Base-by-base conservation (phyloP, 306 rosid genomes). In the Vicia sativa region DNA sequence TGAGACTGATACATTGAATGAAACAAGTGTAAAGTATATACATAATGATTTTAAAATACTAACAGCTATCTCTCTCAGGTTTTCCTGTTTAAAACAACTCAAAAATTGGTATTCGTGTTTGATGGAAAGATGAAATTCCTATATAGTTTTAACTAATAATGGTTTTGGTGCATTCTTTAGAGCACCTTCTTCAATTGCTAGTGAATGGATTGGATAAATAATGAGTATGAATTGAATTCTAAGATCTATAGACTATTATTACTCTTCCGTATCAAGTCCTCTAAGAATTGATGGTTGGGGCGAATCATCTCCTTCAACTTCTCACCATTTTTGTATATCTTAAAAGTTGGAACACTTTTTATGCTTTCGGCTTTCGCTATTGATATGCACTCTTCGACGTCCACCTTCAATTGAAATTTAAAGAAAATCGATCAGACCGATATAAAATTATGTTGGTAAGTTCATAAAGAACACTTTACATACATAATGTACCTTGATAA, bases 241-340 rank as follows among this genome's bases (percentile, higher is more conserved):
- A 48, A 71, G 62, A 68, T 68, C 72, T 77, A 87, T 65, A 79
- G 68, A 50, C 39, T 61, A 61, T 56, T 61, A 61, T 56, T 77
- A 66, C 79, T 84, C 73, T 70, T 84, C 67, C 86, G 84, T 65
- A 92, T 77, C 0, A 87, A 85, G 56, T 92, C 96, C 78, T 92
- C 97, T 79, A 92, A 77, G 62, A 79, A 70, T 39, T 81, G 86
- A 68, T 84, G 90, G 60, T 71, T 84, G 18, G 97, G 97, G 9
- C 80, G 83, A 61, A 85, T 75, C 90, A 89, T 81, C 82, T 92
- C 97, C 80, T 79, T 87, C 86, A 89, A 59, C 83, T 81, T 87
- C 69, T 78, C 88, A 14, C 96, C 96, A 13, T 89, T 83, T 82
- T 84, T 92, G 80, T 87, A 92, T 14, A 92, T 82, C 77, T 89